Conservation (phyloP, 352 stramenopile species). For the Phytophthora aleatoria region DNA sequence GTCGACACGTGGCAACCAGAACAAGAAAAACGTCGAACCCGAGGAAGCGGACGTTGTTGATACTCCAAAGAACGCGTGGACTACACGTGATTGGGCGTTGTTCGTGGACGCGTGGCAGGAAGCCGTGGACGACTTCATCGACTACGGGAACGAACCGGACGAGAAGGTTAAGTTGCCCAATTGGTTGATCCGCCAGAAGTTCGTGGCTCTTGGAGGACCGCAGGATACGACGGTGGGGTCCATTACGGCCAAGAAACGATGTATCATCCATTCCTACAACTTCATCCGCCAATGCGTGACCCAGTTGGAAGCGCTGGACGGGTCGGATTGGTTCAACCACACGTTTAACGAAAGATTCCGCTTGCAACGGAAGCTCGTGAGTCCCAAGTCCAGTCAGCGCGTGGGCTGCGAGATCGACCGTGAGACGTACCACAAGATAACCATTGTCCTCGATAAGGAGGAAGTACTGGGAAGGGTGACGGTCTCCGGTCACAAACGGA, state of each 20-base stretch:
- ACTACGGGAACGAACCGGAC: conserved; percentile 30
- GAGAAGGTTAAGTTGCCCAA: conserved; percentile 50
- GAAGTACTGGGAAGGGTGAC: conserved; percentile 33
- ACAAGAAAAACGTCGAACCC: conserved; percentile 15
- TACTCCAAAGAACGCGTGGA: conserved; percentile 24
- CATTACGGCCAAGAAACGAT: conserved; percentile 45
- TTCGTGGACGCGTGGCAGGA: conserved; percentile 44
- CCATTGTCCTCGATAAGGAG: conserved; percentile 38
- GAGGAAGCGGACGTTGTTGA: conserved; percentile 14
- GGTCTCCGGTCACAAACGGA: conserved; percentile 32
- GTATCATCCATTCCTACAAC: conserved; percentile 41
- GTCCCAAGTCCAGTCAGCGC: conserved; percentile 40
- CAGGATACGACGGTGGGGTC: conserved; percentile 38
- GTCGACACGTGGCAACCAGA: neutral
- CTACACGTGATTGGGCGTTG: conserved; percentile 27
- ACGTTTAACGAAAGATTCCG: conserved; percentile 38
- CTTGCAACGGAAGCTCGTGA: conserved; percentile 35
- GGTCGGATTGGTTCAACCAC: conserved; percentile 42
- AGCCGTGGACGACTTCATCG: conserved; percentile 43
- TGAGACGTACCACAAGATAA: conserved; percentile 34
- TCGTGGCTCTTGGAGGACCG: conserved; percentile 31
- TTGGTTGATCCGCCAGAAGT: conserved; percentile 49
- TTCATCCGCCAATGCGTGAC: conserved; percentile 40
- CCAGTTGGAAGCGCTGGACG: conserved; percentile 28
- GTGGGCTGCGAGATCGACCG: conserved; percentile 41